phyloP scores from a whole-genome alignment of 257 asterid species.

The Vinca minor region DNA sequence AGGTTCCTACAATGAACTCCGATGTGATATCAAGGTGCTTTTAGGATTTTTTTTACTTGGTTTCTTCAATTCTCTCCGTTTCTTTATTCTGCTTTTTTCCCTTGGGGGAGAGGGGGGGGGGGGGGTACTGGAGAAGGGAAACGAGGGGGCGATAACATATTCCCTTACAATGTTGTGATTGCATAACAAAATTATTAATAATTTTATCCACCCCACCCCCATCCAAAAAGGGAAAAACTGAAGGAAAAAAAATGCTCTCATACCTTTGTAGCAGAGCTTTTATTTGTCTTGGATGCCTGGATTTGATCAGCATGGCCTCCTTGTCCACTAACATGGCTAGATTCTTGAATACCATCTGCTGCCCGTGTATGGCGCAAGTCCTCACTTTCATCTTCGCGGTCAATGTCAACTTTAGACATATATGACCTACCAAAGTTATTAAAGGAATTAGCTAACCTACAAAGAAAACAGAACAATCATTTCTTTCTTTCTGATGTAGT shows the following conservation, averaged over 20 bases:
- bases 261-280: constrained; percentile 40
- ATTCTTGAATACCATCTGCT: constrained; percentile 31
- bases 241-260: no score
- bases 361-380: constrained; percentile 26
- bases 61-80: no score
- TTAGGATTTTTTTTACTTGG: no score
- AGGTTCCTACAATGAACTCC: no score
- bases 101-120: background rate
- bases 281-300: constrained; percentile 21
- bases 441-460: background rate
- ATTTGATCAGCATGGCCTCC: constrained; percentile 29
- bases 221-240: no score
- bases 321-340: constrained; percentile 27
- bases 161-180: background rate
- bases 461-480: background rate
- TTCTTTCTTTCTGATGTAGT: background rate
- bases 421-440: constrained; percentile 31
- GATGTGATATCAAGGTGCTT: no score
- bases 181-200: background rate
- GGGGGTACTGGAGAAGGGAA: no score
- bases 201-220: no score
- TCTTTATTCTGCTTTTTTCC: no score
- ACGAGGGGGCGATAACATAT: no score
- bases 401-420: constrained; percentile 44
- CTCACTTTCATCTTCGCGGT: constrained; percentile 34